Conservation (phyloP, 75 land plant genomes). For the Ceratopteris richardii region DNA sequence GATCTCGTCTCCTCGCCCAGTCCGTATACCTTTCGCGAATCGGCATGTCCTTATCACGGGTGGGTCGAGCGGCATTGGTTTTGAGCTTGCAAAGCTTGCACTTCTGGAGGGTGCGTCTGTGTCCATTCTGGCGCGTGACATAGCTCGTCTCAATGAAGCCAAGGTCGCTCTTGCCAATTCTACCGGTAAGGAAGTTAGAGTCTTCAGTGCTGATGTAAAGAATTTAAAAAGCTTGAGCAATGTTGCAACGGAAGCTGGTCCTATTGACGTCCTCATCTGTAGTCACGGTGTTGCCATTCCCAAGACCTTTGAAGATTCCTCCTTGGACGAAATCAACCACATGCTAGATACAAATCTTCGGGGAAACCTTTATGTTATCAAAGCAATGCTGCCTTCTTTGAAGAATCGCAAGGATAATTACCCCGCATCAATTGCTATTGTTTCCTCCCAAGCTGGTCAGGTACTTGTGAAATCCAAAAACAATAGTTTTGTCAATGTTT, state of each 20-base stretch:
- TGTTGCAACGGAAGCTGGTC: constrained; percentile 49
- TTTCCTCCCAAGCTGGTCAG: constrained; percentile 89
- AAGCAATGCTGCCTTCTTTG: constrained; percentile 75
- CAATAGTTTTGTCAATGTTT: constrained; percentile 1
- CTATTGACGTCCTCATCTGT: constrained; percentile 64
- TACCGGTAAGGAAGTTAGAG: constrained; percentile 37
- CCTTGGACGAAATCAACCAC: constrained; percentile 42
- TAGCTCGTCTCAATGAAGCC: constrained; percentile 48
- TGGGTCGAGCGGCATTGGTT: constrained; percentile 82
- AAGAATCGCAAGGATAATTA: constrained; percentile 28
- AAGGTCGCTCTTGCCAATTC: not conserved
- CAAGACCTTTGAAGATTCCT: constrained; percentile 45
- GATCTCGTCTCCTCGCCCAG: constrained; percentile 33
- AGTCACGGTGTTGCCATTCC: constrained; percentile 78
- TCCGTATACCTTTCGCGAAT: constrained; percentile 34
- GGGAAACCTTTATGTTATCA: constrained; percentile 70
- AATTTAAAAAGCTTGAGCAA: constrained; percentile 38
- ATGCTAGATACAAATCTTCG: constrained; percentile 53
- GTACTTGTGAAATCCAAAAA: constrained; percentile 25
- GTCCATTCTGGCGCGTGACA: constrained; percentile 63
- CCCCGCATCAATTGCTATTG: constrained; percentile 58
- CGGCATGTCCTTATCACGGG: constrained; percentile 75
- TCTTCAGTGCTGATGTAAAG: constrained; percentile 64
- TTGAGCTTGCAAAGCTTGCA: constrained; percentile 54
- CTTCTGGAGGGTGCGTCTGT: constrained; percentile 66